Base-by-base conservation (phyloP, 106 monocot species). In the Dendrobium catenatum region DNA sequence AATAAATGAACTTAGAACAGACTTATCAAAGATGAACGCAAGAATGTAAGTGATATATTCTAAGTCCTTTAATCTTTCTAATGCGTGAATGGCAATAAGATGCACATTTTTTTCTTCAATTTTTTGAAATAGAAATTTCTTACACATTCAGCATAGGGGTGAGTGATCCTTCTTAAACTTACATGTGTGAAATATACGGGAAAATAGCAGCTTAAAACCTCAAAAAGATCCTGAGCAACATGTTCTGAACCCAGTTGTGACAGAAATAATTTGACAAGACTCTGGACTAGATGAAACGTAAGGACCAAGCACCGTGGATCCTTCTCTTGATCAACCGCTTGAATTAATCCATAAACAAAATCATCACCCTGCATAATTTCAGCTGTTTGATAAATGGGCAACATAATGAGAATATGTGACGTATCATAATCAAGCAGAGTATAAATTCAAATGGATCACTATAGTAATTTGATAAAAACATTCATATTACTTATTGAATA, bases 161-260 rank as follows among this genome's bases (percentile, higher is more conserved):
- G 13, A 42, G 54, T 33, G 5, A 31, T 82, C 55, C 16, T 68
- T 72, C 75, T 46, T 81, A 41, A 79, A 90, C 98, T 91, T 93
- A 98, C 98, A 86, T 95, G 91, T 42, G 93, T 93, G 78, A 95
- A 95, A 87, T 91, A 88, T 76, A 98, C 88, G 81, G 98, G 98
- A 85, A 95, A 98, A 89, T 98, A 98, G 67, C 89, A 70, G 47
- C 95, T 83, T 76, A 98, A 81, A 78, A 95, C 89, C 24, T 95
- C 98, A 89, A 95, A 98, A 77, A 95, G 29, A 75, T 95, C 93
- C 27, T 44, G 79, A 67, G 86, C 87, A 83, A 81, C 82, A 73
- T 82, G 82, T 78, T 70, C 81, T 41, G 79, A 83, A 67, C 82
- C 85, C 85, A 82, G 80, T 75, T 82, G 84, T 73, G 89, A 87